Base-by-base conservation (phyloP, 495 filamentous ascomycete species). In the Hyaloscypha bicolor region DNA sequence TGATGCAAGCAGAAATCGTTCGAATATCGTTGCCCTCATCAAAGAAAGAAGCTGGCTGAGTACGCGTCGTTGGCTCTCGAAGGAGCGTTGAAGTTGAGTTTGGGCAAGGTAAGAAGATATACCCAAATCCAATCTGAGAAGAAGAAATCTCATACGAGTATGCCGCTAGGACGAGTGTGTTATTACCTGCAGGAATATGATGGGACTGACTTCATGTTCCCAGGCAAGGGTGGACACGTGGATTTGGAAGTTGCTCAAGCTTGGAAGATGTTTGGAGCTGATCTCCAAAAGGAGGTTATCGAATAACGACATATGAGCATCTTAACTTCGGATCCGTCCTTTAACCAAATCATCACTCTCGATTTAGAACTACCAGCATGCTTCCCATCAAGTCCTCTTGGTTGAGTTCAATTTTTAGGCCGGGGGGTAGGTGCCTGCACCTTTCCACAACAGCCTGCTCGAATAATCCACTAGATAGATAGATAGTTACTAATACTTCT, bases 11-110 rank as follows among this genome's bases (percentile, higher is more conserved):
- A 6, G 77, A 73, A 4, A 73, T 85, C 5, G 85, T 83, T 1
- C 78, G 52, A 90, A 90, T 58, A 85, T 90, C 9, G 56, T 81
- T 37, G 64, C 78, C 1, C 67, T 81, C 70, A 84, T 87, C 65
- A 74, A 3, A 74, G 73, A 19, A 19, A 30, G 16, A 35, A 67
- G 35, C 30, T 65, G 30, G 19, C 11, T 14, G n/a, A 56, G n/a
- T 62, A 69, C 25, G 22, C 9, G 0, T 56, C 58, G 25, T 32
- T 32, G 9, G 14, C 35, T 1, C 14, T 62, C 6, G 67, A 69
- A 45, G 67, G 67, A 6, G 37, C 31, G 14, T 31, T 69, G 16
- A 69, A 65, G n/a, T 32, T 69, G 57, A 69, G 57, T 52, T 62
- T 69, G n/a, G 67, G 67, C 35, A 62, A 65, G 64, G 64, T 66